Evolutionary conservation across 768 basidiomycete genomes (phyloP).

Genomic region (Ephemerocybe angulata): DNA sequence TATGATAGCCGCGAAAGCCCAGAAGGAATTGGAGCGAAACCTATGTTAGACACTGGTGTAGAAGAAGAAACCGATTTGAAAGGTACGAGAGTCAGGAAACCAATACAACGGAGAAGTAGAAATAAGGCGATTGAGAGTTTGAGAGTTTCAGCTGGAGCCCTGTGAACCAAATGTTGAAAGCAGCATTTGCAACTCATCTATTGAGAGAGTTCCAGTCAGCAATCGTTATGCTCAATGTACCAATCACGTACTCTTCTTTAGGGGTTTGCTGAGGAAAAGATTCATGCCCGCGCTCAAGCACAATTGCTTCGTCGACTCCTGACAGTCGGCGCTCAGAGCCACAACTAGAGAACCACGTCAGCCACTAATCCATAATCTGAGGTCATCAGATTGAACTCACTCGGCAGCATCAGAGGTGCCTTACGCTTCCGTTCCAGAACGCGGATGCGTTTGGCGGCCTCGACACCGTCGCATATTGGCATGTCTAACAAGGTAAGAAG

Average conservation of each 20-base stretch:
- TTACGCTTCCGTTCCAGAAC: slow-evolving; percentile 57
- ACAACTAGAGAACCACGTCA: slow-evolving; percentile 53
- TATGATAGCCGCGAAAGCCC: no score
- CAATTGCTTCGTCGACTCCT: slow-evolving; percentile 70
- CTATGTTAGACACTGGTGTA: no score
- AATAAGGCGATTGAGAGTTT: background rate
- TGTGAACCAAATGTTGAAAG: slow-evolving; percentile 50
- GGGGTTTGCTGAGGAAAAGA: slow-evolving; percentile 69
- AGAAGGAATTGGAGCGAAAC: no score
- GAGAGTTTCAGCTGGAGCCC: background rate
- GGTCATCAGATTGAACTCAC: no score
- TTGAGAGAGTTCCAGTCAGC: background rate
- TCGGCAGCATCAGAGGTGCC: slow-evolving; percentile 46
- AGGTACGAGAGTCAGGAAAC: background rate
- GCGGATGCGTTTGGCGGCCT: slow-evolving; percentile 64
- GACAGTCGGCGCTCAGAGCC: slow-evolving; percentile 72
- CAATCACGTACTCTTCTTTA: slow-evolving; percentile 48
- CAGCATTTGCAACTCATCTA: slow-evolving; percentile 52
- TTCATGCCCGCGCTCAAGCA: slow-evolving; percentile 82
- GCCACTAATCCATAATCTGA: no score
- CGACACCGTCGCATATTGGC: slow-evolving; percentile 76
- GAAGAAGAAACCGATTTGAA: no score
- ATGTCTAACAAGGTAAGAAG: slow-evolving; percentile 46
- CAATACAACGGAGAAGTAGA: background rate
- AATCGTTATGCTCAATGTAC: background rate